Conservation (phyloP, 345 rosid genomes). For the Murraya paniculata region DNA sequence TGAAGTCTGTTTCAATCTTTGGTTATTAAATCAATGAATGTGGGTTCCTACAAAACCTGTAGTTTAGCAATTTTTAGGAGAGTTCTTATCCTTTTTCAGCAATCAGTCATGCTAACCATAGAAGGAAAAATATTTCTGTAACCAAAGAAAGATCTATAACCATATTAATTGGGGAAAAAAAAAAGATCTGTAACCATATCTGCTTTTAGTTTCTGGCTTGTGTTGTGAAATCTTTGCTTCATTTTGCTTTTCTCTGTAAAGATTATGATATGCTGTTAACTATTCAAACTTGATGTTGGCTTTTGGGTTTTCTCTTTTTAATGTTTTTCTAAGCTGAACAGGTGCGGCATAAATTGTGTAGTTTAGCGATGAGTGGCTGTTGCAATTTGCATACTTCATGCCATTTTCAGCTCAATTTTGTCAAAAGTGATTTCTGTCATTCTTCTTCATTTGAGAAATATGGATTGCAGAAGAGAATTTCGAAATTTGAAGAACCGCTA, state of each 20-base stretch:
- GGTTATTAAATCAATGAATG: not conserved
- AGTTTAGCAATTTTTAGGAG: not conserved
- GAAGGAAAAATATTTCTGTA: not conserved
- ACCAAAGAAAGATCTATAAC: no score
- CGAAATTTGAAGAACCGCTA: not conserved
- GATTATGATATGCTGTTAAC: not conserved
- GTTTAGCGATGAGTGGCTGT: not conserved
- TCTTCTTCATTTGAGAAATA: not conserved
- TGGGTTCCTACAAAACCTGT: conserved; percentile 4
- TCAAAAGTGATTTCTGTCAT: not conserved
- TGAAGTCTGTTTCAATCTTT: not conserved
- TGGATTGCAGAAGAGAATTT: not conserved
- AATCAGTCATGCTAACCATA: not conserved
- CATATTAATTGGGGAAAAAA: no score
- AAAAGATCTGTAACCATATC: not conserved
- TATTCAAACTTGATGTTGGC: not conserved
- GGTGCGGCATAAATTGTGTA: not conserved
- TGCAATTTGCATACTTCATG: not conserved
- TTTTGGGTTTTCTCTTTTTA: not conserved
- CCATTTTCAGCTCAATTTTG: not conserved
- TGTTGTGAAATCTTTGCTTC: not conserved
- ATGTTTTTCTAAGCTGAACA: not conserved
- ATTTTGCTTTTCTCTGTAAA: not conserved
- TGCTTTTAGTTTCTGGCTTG: not conserved
- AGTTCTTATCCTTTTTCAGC: not conserved